Base-by-base conservation (phyloP, 495 filamentous ascomycete species). In the Xylaria bambusicola region DNA sequence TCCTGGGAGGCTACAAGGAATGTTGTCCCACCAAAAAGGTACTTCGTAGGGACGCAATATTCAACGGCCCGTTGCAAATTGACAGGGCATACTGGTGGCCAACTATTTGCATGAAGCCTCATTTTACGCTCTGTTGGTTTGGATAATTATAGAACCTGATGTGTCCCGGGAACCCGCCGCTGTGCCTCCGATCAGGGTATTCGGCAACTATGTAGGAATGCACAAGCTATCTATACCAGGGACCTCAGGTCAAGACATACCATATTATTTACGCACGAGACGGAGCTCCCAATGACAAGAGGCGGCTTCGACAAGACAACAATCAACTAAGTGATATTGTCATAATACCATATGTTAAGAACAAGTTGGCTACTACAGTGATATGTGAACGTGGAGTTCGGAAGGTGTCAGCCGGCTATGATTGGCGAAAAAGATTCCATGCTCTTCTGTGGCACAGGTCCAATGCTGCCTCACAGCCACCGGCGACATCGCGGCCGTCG, bases 1-100 rank as follows among this genome's bases (percentile, higher is more conserved):
- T 38, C 3, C 3, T 15, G 27, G 18, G 15, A 53, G 15, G 35
- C 15, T 6, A 13, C 35, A 10, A 5, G 29, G 29, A 21, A 54
- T 54, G 52, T 38, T 44, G 52, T 54, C 24, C 52, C 38, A 54
- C 52, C 52, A 13, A 24, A 18, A 18, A 44, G 38, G 35, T 8
- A 41, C 50, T 9, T n/a, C 36, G 23, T 23, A 10, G 52, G 4
- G n/a, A 54, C 44, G 38, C 38, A 54, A 42, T 21, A 23, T n/a
- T 31, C 38, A 36, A 15, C 6, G 51, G 38, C 36, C 26, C 26
- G 18, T 33, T 44, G 49, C n/a, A 10, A 6, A 21, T 15, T 44
- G 5, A 33, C 41, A 44, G 10, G n/a, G 41, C 41, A 10, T 3
- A 6, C n/a, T 10, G 21, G 41, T 17, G 41, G 21, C 41, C n/a